Conservation (phyloP, 495 filamentous ascomycete species). For the Friedmanniomyces simplex region DNA sequence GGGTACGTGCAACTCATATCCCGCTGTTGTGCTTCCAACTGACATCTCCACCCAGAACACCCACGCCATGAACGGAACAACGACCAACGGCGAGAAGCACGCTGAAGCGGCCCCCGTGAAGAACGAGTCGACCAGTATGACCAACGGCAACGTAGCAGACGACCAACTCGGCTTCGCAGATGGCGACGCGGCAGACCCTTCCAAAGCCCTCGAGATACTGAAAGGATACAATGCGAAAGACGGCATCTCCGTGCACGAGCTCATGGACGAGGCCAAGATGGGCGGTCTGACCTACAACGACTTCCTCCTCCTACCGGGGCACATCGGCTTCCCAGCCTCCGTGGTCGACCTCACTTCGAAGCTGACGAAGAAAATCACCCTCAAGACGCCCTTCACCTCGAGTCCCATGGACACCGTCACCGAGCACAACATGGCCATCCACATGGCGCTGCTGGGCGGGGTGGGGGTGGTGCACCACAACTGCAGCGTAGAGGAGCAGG, state of each 20-base stretch:
- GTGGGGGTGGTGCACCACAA: constrained; percentile 99
- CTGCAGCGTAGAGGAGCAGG: constrained; percentile 87
- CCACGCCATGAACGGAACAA: not conserved
- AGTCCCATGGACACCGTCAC: constrained; percentile 99
- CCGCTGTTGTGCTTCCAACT: constrained; percentile 22
- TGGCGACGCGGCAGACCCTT: constrained; percentile 36
- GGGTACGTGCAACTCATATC: constrained; percentile 38
- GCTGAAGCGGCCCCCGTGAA: not conserved
- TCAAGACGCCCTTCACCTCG: constrained; percentile 91
- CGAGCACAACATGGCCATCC: constrained; percentile 97
- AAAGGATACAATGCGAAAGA: constrained; percentile 63
- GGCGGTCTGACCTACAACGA: constrained; percentile 86
- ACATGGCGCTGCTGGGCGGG: constrained; percentile 94
- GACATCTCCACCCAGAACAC: not conserved
- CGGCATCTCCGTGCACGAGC: constrained; percentile 70
- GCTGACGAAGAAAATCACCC: constrained; percentile 81
- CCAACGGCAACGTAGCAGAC: constrained; percentile 25
- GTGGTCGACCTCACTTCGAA: constrained; percentile 81
- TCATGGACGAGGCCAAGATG: constrained; percentile 76
- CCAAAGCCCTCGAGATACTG: constrained; percentile 66
- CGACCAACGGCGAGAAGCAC: not conserved
- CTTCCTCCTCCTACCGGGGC: constrained; percentile 57
- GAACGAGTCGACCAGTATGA: constrained; percentile 33
- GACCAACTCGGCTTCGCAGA: not conserved
- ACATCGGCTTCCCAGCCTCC: constrained; percentile 78